phyloP scores from a whole-genome alignment of 768 basidiomycete species.

The Austroboletus eburneus region DNA sequence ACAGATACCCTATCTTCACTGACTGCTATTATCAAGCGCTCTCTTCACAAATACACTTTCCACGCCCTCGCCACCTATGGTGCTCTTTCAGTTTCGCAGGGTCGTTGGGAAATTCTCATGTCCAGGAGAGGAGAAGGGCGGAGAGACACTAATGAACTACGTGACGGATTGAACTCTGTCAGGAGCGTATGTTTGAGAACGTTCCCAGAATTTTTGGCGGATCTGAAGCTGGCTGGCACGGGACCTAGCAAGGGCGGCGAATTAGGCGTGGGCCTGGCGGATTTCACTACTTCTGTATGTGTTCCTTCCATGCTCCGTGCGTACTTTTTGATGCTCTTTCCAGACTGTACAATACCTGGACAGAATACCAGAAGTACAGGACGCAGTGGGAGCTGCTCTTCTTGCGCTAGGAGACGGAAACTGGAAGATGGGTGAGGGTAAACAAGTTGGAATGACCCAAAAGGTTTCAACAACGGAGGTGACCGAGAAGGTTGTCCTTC shows the following conservation, averaged over 20 bases:
- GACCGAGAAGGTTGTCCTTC: slow-evolving; percentile 58
- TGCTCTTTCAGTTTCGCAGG: slow-evolving; percentile 50
- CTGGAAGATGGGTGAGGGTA: slow-evolving; percentile 89
- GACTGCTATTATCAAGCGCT: slow-evolving; percentile 64
- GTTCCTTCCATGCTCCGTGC: too few species aligned
- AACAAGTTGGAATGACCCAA: slow-evolving; percentile 33
- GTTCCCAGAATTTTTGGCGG: slow-evolving; percentile 80
- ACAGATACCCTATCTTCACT: slow-evolving; percentile 61
- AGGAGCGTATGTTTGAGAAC: slow-evolving; percentile 70
- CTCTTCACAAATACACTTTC: slow-evolving; percentile 74
- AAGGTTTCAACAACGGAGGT: slow-evolving; percentile 13
- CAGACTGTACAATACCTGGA: slow-evolving; percentile 70
- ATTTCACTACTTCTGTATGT: slow-evolving; percentile 39
- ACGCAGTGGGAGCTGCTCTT: slow-evolving; percentile 62
- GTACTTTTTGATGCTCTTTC: background rate
- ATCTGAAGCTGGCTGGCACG: slow-evolving; percentile 62
- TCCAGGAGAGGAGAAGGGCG: slow-evolving; percentile 43
- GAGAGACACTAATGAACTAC: slow-evolving; percentile 60
- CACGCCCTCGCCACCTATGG: slow-evolving; percentile 73
- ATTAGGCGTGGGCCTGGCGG: slow-evolving; percentile 58
- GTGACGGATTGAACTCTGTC: slow-evolving; percentile 62
- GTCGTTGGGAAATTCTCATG: slow-evolving; percentile 65
- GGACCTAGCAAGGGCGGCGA: slow-evolving; percentile 50
- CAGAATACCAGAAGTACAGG: slow-evolving; percentile 63
- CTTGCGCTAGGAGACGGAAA: slow-evolving; percentile 79